Base-by-base conservation (phyloP, 345 rosid genomes). In the Ricinus communis region DNA sequence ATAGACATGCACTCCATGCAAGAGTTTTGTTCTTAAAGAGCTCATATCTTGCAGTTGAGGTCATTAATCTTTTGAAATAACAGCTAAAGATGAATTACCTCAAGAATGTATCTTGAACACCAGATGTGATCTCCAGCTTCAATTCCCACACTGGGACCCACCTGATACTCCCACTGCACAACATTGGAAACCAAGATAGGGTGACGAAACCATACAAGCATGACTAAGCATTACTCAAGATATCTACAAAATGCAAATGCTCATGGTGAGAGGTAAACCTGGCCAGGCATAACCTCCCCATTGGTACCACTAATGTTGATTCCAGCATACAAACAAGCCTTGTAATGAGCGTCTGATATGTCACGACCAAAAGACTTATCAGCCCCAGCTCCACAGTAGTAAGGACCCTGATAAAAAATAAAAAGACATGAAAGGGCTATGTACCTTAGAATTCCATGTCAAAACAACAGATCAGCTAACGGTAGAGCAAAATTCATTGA, bases 231-330 rank as follows among this genome's bases (percentile, higher is more conserved):
- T 43, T 25, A 70, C 9, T 43, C 9, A 30, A 25, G 62, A 64
- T 46, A 22, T 76, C 22, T 30, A 30, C 47, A 22, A 65, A 24
- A 43, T 24, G 33, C 0, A 71, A 33, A 71, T 12, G 49, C 36
- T 13, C 40, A 22, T 5, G 57, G 38, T 53, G 12, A 52, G 70
- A 53, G 49, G 64, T 45, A 72, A 56, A 95, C 99, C 97, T 95
- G 97, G 77, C 97, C 97, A 0, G 97, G 99, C 99, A 95, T 95
- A 76, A 95, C 97, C 86, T 95, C 97, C 50, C 97, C 99, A 33
- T 95, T 95, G 78, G 97, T 95, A 55, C 97, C 99, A 74, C 96
- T 81, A 40, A 92, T 88, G 86, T 92, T 90, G 52, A 95, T 87
- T 43, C 99, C 99, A 55, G 99, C 99, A 80, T 87, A 95, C 67